Percentiles rank a stretch among this genome's conserved stretches.
phyloP scores from a whole-genome alignment of 2,329 filamentous ascomycete genomes.

The Cordyceps tenuipes region DNA sequence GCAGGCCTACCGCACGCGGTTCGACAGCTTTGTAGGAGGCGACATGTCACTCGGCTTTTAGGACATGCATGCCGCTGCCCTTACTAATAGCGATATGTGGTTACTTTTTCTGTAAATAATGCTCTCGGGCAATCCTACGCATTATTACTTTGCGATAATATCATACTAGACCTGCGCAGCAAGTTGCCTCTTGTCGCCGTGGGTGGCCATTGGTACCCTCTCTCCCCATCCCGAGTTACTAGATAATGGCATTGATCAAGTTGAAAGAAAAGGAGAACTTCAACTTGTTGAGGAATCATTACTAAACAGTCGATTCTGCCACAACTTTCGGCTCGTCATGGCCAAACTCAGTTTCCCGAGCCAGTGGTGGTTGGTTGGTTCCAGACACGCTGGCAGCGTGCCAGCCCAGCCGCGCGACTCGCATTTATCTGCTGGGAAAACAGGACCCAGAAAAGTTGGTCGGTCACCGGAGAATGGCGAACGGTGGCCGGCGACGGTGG shows the following conservation, averaged over 20 bases:
- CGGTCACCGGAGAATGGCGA: background rate
- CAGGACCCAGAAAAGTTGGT: background rate
- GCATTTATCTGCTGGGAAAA: background rate
- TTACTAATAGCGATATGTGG: background rate
- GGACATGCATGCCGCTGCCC: background rate
- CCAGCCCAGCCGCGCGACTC: slow-evolving; percentile 8
- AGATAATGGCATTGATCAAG: no score
- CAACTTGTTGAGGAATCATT: background rate
- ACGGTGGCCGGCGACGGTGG: background rate
- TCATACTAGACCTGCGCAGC: background rate
- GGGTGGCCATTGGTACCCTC: background rate
- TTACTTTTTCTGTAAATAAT: background rate
- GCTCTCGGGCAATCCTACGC: background rate
- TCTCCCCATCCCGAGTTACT: background rate
- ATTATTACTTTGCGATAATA: background rate
- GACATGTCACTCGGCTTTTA: background rate
- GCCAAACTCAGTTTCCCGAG: background rate
- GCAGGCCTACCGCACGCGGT: background rate
- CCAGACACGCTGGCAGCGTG: background rate
- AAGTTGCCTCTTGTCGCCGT: slow-evolving; percentile 2
- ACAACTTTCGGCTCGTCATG: background rate
- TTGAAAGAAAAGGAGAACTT: no score
- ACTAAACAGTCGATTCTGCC: background rate
- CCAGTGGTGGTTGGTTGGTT: background rate
- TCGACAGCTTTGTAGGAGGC: background rate